Percentiles rank a stretch among this genome's conserved stretches.
These are phyloP conservation scores for Geosmithia morbida DNA, from an alignment of 2,329 filamentous ascomycete species.

Conservation along the genomic window DNA sequence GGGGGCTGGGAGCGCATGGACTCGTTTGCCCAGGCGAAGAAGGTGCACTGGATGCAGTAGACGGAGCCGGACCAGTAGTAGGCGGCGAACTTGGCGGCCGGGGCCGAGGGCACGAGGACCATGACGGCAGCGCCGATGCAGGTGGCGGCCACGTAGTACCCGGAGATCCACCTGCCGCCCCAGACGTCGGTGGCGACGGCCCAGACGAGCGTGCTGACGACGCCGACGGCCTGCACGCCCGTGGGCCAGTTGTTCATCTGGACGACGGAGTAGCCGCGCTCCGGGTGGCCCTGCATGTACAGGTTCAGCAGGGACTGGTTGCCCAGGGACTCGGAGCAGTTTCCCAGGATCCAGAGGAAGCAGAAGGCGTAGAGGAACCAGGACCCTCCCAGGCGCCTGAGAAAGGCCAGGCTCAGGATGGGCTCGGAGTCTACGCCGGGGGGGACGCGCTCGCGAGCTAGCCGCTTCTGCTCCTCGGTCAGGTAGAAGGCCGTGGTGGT, in stretches of 20 bases:
- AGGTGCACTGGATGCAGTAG: no score
- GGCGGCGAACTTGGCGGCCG: no score
- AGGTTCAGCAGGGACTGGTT: constrained; percentile 43
- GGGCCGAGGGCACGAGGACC: no score
- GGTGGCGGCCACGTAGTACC: no score
- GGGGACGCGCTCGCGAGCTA: constrained; percentile 8
- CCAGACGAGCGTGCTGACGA: constrained; percentile 51
- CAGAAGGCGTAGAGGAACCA: constrained; percentile 56
- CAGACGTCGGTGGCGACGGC: constrained; percentile 15
- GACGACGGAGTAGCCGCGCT: constrained; percentile 23
- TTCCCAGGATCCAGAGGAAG: constrained; percentile 53
- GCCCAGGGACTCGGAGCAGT: constrained; percentile 57
- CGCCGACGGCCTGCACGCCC: constrained; percentile 40
- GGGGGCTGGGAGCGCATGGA: no score
- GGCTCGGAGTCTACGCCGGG: no score
- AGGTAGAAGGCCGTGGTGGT: constrained; percentile 7
- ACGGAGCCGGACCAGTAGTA: no score
- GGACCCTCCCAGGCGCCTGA: constrained; percentile 24
- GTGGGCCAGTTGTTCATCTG: constrained; percentile 44
- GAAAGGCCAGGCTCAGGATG: no score
- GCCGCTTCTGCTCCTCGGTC: constrained; percentile 3
- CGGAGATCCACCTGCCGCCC: no score
- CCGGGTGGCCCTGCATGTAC: constrained; percentile 33
- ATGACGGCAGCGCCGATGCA: no score
- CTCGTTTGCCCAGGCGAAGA: no score